Base-by-base conservation (phyloP, 257 asterid genomes). In the Prunella vulgaris region DNA sequence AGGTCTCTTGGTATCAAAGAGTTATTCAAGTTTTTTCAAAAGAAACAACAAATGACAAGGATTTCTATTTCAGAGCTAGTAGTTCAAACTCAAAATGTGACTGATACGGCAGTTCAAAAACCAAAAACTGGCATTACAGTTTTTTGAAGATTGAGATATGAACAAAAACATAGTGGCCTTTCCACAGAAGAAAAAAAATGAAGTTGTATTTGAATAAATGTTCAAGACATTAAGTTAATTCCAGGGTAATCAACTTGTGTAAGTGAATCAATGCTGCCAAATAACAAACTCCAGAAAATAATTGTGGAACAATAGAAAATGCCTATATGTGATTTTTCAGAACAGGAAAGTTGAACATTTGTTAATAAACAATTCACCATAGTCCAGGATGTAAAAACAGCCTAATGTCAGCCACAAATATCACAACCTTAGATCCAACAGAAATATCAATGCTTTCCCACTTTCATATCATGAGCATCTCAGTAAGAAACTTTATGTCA, bases 401-500 rank as follows among this genome's bases (percentile, higher is more conserved):
- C 52, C 14, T 22, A 66, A 14, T 15, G 53, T 52, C 66, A 60
- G 8, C 12, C n/a, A 59, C 30, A 71, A 46, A 51, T 56, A 66
- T 38, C 37, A 60, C 18, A 65, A 40, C 38, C 40, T 38, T 37
- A 49, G 32, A 35, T 46, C 66, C 68, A 61, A 53, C 58, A 25
- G 35, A 56, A n/a, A n/a, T n/a, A n/a, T 12, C 37, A 62, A 27
- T 65, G 63, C 37, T 32, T 54, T 52, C n/a, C 48, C 33, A 63
- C 63, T 65, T 71, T 65, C 67, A 67, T 24, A 59, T 53, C 46
- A 22, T 52, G 59, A 62, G 57, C 35, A 48, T 62, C 46, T 49
- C 53, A 52, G 38, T 4, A 38, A 8, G 61, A 61, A 48, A 5
- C 21, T n/a, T 51, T 18, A 35, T 44, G 65, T 33, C 53, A 71